Percentiles rank a stretch among this genome's conserved stretches.
phyloP scores from a whole-genome alignment of 495 filamentous ascomycete species.

The Ramalina intermedia region DNA sequence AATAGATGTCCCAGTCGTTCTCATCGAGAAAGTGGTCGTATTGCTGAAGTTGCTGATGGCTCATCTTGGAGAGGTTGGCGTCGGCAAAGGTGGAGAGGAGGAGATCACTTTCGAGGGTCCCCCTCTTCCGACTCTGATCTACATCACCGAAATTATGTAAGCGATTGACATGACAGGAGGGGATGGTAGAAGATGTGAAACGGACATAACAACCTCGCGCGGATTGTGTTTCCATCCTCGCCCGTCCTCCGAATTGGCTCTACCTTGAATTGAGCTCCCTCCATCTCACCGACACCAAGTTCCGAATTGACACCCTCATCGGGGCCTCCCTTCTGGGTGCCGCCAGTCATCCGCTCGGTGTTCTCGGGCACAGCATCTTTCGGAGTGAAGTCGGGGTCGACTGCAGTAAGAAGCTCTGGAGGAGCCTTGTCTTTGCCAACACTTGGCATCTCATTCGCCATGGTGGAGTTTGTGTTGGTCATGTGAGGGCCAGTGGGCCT shows the following conservation, averaged over 20 bases:
- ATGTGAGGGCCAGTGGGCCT: slow-evolving; percentile 46
- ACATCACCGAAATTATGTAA: not conserved
- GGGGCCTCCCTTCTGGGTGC: slow-evolving; percentile 32
- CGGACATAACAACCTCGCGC: slow-evolving; percentile 81
- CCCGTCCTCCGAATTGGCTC: slow-evolving; percentile 71
- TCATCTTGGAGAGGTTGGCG: slow-evolving; percentile 59
- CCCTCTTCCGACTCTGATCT: slow-evolving; percentile 96
- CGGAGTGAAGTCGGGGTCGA: slow-evolving; percentile 41
- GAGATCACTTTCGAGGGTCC: slow-evolving; percentile 89
- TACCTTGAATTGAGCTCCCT: slow-evolving; percentile 75
- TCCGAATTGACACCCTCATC: slow-evolving; percentile 43
- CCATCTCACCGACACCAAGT: slow-evolving; percentile 79
- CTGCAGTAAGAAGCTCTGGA: slow-evolving; percentile 44
- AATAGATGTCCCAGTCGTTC: slow-evolving; percentile 99
- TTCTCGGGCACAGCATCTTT: slow-evolving; percentile 44
- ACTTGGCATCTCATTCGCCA: slow-evolving; percentile 46
- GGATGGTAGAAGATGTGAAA: slow-evolving; percentile 17
- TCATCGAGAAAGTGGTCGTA: slow-evolving; percentile 95
- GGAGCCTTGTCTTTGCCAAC: slow-evolving; percentile 41
- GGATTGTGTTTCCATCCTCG: slow-evolving; percentile 70
- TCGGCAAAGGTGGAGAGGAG: slow-evolving; percentile 93
- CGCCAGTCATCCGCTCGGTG: slow-evolving; percentile 50
- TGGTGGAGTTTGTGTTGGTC: slow-evolving; percentile 49
- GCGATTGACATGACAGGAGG: not conserved
- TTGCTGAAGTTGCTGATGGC: slow-evolving; percentile 52